phyloP scores from a whole-genome alignment of 2,329 filamentous ascomycete species.

The Neopestalotiopsis sp. region DNA sequence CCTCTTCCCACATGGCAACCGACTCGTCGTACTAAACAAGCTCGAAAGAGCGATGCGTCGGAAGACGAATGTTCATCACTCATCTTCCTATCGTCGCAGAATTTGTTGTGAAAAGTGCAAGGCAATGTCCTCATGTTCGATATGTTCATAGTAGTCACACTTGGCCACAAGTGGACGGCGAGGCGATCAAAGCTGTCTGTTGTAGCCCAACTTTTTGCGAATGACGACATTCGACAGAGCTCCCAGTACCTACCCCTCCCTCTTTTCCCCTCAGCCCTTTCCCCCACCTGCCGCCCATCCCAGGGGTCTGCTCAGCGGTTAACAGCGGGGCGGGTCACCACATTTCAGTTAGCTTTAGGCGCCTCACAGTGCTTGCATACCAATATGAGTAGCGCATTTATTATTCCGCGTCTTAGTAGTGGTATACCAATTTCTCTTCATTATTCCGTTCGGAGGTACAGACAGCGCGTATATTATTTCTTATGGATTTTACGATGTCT shows the following conservation, averaged over 20 bases:
- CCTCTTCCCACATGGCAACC: not conserved
- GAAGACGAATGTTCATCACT: not conserved
- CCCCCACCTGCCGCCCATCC: no score
- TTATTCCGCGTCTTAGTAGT: not conserved
- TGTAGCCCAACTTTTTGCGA: not conserved
- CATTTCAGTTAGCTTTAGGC: not conserved
- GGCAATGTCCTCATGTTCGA: not conserved
- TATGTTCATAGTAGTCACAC: not conserved
- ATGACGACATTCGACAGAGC: not conserved
- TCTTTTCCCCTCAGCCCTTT: not conserved
- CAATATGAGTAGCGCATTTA: not conserved
- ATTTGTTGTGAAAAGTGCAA: not conserved
- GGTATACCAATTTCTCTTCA: not conserved
- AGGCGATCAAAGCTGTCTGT: not conserved
- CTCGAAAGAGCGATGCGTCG: not conserved
- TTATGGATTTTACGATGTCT: no score
- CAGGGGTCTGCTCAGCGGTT: not conserved
- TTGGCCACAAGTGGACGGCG: not conserved
- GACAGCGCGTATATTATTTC: not conserved
- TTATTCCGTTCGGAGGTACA: not conserved
- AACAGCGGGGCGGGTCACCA: not conserved
- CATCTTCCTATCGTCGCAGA: no score
- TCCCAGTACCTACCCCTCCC: not conserved
- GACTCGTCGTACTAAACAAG: not conserved
- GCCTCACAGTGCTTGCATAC: not conserved